Evolutionary conservation across 805 yeast species (phyloP).

Genomic region (Kazachstania africana): DNA sequence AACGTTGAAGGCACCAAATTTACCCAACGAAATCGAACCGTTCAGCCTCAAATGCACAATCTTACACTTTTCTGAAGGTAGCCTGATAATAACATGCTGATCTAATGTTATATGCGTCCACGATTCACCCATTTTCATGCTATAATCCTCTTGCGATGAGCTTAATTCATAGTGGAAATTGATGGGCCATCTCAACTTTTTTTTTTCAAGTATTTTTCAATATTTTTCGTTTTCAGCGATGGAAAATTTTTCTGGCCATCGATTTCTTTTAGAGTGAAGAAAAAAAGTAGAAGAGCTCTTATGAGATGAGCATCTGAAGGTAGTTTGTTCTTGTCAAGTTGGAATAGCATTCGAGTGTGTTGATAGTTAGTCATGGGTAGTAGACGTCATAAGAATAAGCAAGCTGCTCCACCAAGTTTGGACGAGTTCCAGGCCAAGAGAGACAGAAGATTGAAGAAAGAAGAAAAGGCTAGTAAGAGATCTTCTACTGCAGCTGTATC

Average conservation of each 20-base stretch:
- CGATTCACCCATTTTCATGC: constrained; percentile 22
- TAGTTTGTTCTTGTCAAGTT: no score
- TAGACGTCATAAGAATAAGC: constrained; percentile 85
- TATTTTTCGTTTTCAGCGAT: constrained; percentile 1
- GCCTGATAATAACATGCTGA: constrained; percentile 44
- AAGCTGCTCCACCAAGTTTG: constrained; percentile 79
- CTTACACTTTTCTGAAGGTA: constrained; percentile 75
- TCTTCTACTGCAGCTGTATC: no score
- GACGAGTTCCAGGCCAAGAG: constrained; percentile 66
- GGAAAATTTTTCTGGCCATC: constrained; percentile 2
- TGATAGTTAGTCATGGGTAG: constrained; percentile 57
- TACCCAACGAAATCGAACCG: constrained; percentile 64
- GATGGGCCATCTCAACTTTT: no score
- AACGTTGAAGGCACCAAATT: constrained; percentile 78
- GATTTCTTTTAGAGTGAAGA: no score
- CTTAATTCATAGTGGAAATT: background rate
- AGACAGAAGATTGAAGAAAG: constrained; percentile 27
- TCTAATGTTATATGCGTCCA: constrained; percentile 17
- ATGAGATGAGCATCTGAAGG: no score
- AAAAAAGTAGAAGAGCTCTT: no score
- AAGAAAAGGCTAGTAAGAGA: constrained; percentile 23
- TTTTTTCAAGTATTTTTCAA: no score
- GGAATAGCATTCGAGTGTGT: no score
- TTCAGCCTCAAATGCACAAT: constrained; percentile 55
- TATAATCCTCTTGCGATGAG: background rate